Base-by-base conservation (phyloP, 2,329 filamentous ascomycete genomes). In the Neophaeococcomyces aloes region DNA sequence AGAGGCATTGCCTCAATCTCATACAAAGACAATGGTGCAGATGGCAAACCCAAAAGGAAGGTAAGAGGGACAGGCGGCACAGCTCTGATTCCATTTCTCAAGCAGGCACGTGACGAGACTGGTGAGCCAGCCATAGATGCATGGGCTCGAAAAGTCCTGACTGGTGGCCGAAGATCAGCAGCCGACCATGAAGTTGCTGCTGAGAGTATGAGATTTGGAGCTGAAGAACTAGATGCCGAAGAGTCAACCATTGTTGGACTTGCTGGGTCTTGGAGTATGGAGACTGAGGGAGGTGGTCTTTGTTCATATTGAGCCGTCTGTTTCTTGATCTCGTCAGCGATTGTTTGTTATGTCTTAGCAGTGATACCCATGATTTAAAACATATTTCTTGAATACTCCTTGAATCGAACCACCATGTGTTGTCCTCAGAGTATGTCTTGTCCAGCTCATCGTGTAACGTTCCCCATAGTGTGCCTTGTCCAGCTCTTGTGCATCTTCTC, bases 41-140 rank as follows among this genome's bases (percentile, higher is more conserved):
- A 38, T 2, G 62, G 40, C 7, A 43, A 46, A 31, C 51, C 58
- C 15, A 61, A 58, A 47, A 75, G 73, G 53, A 81, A 81, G 39
- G 74, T 94, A 21, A 85, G 83, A 34, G 91, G 91, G 2, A 98
- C 91, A 0, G 91, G 91, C 11, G 91, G 91, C 13, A 96, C 91
- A 0, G 85, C 88, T 0, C 69, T 98, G 45, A 95, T 98, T 44
- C 86, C 89, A 0, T 98, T 98, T 65, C 69, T 98, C 48, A 95
- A 96, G 65, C 91, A 98, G 65, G 91, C 91, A 3, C 75, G 91
- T 21, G 88, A 98, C 57, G 91, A 98, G 70, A 98, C 91, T 1
- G 85, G 86, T 13, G 89, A 96, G 62, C 86, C 87, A 1, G 86
- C 88, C 1, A 81, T 96, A 38, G 76, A 80, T 55, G 68, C 69